A percentile compares a stretch with the other conserved stretches of the same genome.
These are phyloP conservation scores for Vigna unguiculata DNA, from an alignment of 306 rosid genomes.

Conservation along the genomic window DNA sequence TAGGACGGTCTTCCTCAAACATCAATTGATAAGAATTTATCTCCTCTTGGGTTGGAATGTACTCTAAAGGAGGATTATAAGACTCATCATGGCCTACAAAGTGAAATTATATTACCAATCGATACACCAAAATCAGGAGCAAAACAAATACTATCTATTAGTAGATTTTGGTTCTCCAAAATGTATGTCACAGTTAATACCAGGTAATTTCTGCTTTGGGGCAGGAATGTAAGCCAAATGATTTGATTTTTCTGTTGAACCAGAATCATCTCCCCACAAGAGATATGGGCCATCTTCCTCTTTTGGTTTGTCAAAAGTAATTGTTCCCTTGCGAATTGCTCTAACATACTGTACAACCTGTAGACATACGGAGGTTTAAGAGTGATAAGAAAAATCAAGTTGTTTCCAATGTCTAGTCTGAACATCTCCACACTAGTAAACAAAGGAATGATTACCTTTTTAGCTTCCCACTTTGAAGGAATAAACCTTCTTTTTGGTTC, in stretches of 20 bases:
- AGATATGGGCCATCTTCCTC: conserved; percentile 73
- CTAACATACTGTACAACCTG: conserved; percentile 82
- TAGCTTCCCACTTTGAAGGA: conserved; percentile 94
- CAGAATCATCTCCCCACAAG: conserved; percentile 90
- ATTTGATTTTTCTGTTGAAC: conserved; percentile 62
- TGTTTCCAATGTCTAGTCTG: not conserved
- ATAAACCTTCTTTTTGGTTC: conserved; percentile 97
- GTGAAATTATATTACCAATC: conserved; percentile 12
- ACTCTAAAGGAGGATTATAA: conserved; percentile 91
- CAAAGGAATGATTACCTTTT: conserved; percentile 57
- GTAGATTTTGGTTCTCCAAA: conserved; percentile 29
- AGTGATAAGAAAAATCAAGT: conserved; percentile 41
- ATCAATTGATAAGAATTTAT: conserved; percentile 79
- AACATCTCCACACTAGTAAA: conserved; percentile 25
- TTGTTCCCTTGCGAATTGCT: conserved; percentile 81
- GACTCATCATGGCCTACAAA: conserved; percentile 90
- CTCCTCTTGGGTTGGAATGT: conserved; percentile 96
- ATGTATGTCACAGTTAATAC: conserved; percentile 49
- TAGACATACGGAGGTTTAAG: conserved; percentile 37
- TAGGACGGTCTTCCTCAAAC: conserved; percentile 93
- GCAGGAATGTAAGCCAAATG: conserved; percentile 92
- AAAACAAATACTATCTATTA: conserved; percentile 16
- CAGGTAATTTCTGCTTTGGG: conserved; percentile 88
- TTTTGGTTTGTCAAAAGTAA: conserved; percentile 79
- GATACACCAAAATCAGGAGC: conserved; percentile 23